Percentiles rank a stretch among this genome's conserved stretches.
These are phyloP conservation scores for Dalechampia spathulata DNA, from an alignment of 441 rosid species.

Conservation along the genomic window DNA sequence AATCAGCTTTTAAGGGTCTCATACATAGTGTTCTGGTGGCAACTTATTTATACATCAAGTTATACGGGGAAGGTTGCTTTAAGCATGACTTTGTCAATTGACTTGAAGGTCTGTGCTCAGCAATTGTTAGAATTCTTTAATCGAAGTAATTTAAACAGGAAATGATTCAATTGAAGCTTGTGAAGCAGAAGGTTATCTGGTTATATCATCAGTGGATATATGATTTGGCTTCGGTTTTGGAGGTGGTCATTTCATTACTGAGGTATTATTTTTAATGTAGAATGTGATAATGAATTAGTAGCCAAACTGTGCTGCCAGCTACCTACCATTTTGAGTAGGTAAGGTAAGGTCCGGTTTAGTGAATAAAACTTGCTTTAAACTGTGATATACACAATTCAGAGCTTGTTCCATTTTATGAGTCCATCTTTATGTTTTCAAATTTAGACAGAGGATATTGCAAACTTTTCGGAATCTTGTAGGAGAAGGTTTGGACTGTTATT, in stretches of 20 bases:
- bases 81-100: not conserved
- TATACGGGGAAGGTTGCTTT: not conserved
- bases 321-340: not conserved
- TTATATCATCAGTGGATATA: not conserved
- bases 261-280: not conserved
- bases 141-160: not conserved
- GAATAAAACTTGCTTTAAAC: conserved; percentile 5
- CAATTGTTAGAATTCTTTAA: not conserved
- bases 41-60: not conserved
- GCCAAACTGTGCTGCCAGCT: not conserved
- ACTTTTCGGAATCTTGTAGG: not conserved
- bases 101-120: not conserved
- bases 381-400: not conserved
- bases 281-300: not conserved
- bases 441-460: not conserved
- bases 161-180: not conserved
- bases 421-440: not conserved
- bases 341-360: not conserved
- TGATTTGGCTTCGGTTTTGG: not conserved
- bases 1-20: not conserved
- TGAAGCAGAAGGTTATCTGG: not conserved
- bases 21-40: not conserved
- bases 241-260: not conserved
- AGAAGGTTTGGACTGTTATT: not conserved
- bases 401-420: not conserved